Percentiles rank a stretch among this genome's conserved stretches.
Conservation (phyloP, 2,329 filamentous ascomycete species). For the Tolypocladium endophyticum region DNA sequence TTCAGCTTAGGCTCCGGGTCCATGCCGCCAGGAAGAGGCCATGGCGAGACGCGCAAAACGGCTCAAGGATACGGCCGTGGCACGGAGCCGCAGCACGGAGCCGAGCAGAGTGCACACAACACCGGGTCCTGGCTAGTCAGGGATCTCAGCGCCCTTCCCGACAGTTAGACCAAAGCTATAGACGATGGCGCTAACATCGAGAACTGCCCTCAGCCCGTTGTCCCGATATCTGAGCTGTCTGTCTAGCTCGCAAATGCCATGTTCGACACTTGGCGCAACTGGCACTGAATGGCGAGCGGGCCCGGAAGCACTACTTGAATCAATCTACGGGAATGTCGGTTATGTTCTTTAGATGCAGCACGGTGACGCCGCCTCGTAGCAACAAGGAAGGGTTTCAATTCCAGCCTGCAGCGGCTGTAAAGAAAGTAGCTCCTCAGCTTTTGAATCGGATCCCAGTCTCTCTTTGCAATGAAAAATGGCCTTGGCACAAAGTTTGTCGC, state of each 20-base stretch:
- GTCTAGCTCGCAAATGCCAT: neutral
- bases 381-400: neutral
- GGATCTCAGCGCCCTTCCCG: conserved; percentile 1
- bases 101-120: neutral
- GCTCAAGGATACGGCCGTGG: neutral
- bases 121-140: neutral
- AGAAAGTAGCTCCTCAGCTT: neutral
- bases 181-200: neutral
- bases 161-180: neutral
- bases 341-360: neutral
- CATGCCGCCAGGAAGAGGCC: neutral
- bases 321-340: neutral
- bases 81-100: neutral
- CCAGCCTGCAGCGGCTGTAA: neutral
- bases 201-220: neutral
- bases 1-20: neutral
- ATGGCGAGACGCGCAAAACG: neutral
- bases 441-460: neutral
- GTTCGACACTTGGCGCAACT: no score
- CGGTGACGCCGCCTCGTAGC: neutral
- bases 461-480: neutral
- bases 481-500: neutral
- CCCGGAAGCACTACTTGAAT: neutral
- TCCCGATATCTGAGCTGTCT: neutral
- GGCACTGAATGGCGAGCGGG: no score